Percentiles rank a stretch among this genome's conserved stretches.
phyloP scores from a whole-genome alignment of 1,284 basidiomycete genomes.

The Calocybe gambosa region DNA sequence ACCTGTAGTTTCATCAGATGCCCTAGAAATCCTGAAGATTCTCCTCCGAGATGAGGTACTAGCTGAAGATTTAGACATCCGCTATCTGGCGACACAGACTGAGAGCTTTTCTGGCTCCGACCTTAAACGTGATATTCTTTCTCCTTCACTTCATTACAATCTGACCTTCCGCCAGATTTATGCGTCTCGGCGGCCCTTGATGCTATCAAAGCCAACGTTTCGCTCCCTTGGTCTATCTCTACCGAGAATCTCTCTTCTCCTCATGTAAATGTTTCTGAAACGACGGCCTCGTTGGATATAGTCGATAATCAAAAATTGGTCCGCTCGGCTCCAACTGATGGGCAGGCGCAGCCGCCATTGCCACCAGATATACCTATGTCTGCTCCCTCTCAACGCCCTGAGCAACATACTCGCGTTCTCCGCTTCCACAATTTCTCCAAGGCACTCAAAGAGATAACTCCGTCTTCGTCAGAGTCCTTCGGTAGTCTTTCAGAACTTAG shows the following conservation, averaged over 20 bases:
- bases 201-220: slow-evolving; percentile 78
- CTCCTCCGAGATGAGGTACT: slow-evolving; percentile 73
- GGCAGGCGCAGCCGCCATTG: not conserved
- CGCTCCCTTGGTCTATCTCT: slow-evolving; percentile 63
- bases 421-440: slow-evolving; percentile 66
- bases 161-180: slow-evolving; percentile 49
- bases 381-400: slow-evolving; percentile 7
- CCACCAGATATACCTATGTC: not conserved
- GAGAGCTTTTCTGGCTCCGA: slow-evolving; percentile 91
- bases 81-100: slow-evolving; percentile 64
- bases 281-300: not conserved
- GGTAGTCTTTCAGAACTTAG: slow-evolving; percentile 77
- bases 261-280: not conserved
- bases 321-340: not conserved
- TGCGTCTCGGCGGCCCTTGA: slow-evolving; percentile 87
- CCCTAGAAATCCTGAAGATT: slow-evolving; percentile 76
- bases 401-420: slow-evolving; percentile 37
- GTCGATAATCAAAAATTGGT: not conserved
- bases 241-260: not conserved
- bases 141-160: not conserved
- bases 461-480: slow-evolving; percentile 76
- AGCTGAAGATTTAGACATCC: slow-evolving; percentile 62
- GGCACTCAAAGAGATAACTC: slow-evolving; percentile 82
- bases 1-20: slow-evolving; percentile 5
- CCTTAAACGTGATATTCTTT: slow-evolving; percentile 62